phyloP scores from a whole-genome alignment of 2,329 filamentous ascomycete genomes.

The Chaetomium strumarium region DNA sequence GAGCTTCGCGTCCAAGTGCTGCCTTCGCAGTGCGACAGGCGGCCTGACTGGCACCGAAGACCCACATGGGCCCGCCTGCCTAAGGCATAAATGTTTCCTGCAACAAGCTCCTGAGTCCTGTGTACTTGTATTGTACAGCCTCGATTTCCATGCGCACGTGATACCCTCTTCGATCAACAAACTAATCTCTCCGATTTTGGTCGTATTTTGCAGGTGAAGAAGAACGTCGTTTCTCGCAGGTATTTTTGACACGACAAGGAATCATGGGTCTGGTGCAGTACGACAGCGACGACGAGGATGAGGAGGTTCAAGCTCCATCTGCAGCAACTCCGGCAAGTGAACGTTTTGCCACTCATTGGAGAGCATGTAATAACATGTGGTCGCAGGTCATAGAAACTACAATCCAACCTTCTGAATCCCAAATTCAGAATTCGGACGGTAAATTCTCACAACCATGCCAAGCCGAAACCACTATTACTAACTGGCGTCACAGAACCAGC shows the following conservation, averaged over 20 bases:
- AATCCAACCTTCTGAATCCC: background rate
- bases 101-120: no score
- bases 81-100: no score
- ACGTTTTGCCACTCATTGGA: background rate
- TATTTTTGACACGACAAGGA: background rate
- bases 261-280: slow-evolving; percentile 41
- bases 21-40: slow-evolving; percentile 22
- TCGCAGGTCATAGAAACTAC: background rate
- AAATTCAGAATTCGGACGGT: background rate
- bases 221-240: background rate
- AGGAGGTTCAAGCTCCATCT: slow-evolving; percentile 27
- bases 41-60: slow-evolving; percentile 5
- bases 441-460: background rate
- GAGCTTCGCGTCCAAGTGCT: slow-evolving; percentile 30
- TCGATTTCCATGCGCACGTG: slow-evolving; percentile 19
- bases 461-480: background rate
- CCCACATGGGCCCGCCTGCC: slow-evolving; percentile 4
- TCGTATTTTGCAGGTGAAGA: background rate
- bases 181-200: background rate
- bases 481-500: background rate
- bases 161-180: slow-evolving; percentile 21
- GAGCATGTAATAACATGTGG: background rate
- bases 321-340: background rate
- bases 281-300: slow-evolving; percentile 48
- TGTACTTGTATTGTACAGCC: no score